Evolutionary conservation across 2,329 filamentous ascomycete species (phyloP), one percentile per base, ranked within the genome.

Genomic region (Fusarium anguioides): DNA sequence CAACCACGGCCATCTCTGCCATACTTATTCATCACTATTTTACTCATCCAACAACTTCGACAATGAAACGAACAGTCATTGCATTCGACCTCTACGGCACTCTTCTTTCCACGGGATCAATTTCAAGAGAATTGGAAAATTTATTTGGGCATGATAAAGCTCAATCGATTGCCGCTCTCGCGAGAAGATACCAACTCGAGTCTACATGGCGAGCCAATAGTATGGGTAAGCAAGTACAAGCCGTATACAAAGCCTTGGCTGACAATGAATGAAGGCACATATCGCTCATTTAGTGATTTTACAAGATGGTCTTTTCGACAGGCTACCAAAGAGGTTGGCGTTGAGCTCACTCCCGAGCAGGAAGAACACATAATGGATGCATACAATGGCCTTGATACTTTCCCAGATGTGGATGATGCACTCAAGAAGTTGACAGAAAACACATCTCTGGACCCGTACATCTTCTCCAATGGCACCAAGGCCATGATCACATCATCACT

Each of bases 1-100:
- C 12, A n/a, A 44, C 23, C 23, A 14, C 11, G 10, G 20, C 33
- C 23, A 35, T 15, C 23, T 26, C 4, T 29, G 26, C 31, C n/a
- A 8, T 21, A n/a, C 17, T 26, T n/a, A 23, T 27, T 29, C 24
- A 23, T 27, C 33, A 7, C 27, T 26, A 4, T n/a, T 15, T 23
- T 11, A 29, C 17, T 20, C 12, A 14, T 10, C 18, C 5, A 33
- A 9, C 23, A 23, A 26, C 2, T 3, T 10, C 12, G 23, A 21
- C n/a, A 14, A 76, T 76, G 75, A 37, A 63, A 21, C 63, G 76
- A 41, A 79, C 75, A 17, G 78, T 89, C 44, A 81, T 94, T 52
- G 91, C 89, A 2, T 93, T 94, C 66, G 91, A 94, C 72, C 82
- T 92, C 3, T 94, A 93, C 76, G 91, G 90, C 52, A 94, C 91